phyloP scores from a whole-genome alignment of 768 basidiomycete species.

The Tremella mesenterica region DNA sequence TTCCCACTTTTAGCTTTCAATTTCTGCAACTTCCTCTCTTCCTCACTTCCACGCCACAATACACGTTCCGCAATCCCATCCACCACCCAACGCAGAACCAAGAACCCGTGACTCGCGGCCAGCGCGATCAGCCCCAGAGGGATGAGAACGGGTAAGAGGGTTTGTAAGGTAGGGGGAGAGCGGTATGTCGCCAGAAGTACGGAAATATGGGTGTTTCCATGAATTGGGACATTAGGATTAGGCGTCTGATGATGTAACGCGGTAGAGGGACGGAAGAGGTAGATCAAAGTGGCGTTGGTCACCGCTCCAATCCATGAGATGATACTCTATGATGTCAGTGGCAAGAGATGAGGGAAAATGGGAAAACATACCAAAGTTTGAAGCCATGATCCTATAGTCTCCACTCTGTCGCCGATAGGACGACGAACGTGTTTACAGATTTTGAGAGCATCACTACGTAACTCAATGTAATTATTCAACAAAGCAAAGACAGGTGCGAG shows the following conservation, averaged over 20 bases:
- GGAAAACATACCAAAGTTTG: constrained; percentile 63
- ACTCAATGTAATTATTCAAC: constrained; percentile 80
- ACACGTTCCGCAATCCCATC: constrained; percentile 63
- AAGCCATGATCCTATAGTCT: constrained; percentile 91
- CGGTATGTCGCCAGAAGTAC: constrained; percentile 23
- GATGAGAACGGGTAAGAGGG: constrained; percentile 46
- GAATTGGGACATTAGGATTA: constrained; percentile 27
- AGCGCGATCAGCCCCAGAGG: constrained; percentile 67
- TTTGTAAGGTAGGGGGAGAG: constrained; percentile 17
- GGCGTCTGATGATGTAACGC: constrained; percentile 23
- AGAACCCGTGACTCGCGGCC: constrained; percentile 76
- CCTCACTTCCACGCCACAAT: constrained; percentile 67
- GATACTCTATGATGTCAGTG: constrained; percentile 48
- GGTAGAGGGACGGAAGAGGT: constrained; percentile 58
- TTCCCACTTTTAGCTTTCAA: constrained; percentile 43
- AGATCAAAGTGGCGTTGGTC: constrained; percentile 81
- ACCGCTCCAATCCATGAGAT: constrained; percentile 83
- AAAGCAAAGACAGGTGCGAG: constrained; percentile 79
- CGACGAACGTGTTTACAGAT: constrained; percentile 74
- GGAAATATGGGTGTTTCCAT: constrained; percentile 27
- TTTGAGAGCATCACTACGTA: constrained; percentile 91
- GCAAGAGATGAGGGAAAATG: background rate
- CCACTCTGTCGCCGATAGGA: constrained; percentile 76
- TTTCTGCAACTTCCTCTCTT: constrained; percentile 56
- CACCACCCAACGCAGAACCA: constrained; percentile 57